Evolutionary conservation across 2,329 filamentous ascomycete genomes (phyloP).

Genomic region (Xylaria sp.): DNA sequence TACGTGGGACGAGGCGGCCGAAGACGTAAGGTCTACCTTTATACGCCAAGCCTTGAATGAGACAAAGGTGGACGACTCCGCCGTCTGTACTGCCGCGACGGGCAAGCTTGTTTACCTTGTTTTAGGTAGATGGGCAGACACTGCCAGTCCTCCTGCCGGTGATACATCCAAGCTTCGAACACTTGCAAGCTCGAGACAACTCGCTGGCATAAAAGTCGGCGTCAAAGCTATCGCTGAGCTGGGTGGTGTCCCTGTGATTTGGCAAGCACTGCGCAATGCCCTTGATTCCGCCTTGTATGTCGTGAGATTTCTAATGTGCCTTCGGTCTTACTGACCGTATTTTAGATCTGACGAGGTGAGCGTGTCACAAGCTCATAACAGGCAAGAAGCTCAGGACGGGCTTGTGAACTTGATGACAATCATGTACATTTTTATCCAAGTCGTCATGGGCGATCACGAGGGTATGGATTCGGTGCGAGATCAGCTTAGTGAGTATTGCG

Average conservation of each 20-base stretch:
- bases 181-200: constrained; percentile 64
- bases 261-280: constrained; percentile 59
- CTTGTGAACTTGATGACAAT: constrained; percentile 71
- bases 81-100: constrained; percentile 63
- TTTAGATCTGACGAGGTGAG: constrained; percentile 60
- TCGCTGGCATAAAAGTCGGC: constrained; percentile 68
- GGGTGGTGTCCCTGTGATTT: constrained; percentile 62
- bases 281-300: constrained; percentile 66
- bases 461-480: constrained; percentile 59
- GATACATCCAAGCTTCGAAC: constrained; percentile 57
- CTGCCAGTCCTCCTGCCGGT: constrained; percentile 61
- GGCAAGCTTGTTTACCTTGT: constrained; percentile 69
- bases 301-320: constrained; percentile 31
- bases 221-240: constrained; percentile 62
- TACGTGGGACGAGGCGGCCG: constrained; percentile 74
- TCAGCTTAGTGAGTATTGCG: constrained; percentile 60
- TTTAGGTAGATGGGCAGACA: constrained; percentile 76
- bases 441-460: constrained; percentile 62
- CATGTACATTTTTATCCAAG: constrained; percentile 69
- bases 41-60: constrained; percentile 62
- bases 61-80: constrained; percentile 58
- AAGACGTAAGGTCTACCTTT: constrained; percentile 66
- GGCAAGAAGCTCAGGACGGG: constrained; percentile 67
- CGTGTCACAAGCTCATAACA: constrained; percentile 51
- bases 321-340: constrained; percentile 45